These are phyloP conservation scores for Agapanthus africanus DNA, from an alignment of 106 monocot species.

Conservation along the genomic window DNA sequence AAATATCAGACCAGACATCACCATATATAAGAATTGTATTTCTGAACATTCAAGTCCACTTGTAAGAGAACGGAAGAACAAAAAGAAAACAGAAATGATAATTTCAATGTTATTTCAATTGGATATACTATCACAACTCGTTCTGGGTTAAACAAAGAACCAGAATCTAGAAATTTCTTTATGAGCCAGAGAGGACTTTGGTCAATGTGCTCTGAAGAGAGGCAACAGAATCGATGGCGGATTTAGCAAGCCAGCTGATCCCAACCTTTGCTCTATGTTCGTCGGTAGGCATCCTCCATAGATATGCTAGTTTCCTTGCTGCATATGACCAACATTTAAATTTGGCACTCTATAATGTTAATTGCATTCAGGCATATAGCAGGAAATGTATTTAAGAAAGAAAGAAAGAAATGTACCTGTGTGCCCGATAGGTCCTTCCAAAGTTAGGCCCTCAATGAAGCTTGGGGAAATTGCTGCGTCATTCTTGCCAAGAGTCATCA, in stretches of 20 bases:
- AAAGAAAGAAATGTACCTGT: conserved; percentile 35
- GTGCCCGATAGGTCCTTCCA: conserved; percentile 89
- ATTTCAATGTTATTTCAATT: background rate
- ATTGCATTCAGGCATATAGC: background rate
- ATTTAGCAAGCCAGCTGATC: conserved; percentile 82
- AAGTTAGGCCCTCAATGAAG: conserved; percentile 84
- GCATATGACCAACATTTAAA: no score
- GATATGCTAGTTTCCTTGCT: conserved; percentile 83
- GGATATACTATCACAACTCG: background rate
- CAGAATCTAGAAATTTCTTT: conserved; percentile 9
- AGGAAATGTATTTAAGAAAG: background rate
- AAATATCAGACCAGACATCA: no score
- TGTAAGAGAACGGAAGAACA: background rate
- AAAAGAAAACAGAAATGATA: background rate
- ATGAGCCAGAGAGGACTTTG: conserved; percentile 30
- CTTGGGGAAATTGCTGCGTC: conserved; percentile 79
- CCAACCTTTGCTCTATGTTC: conserved; percentile 89
- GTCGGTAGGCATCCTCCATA: conserved; percentile 78
- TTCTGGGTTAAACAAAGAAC: background rate
- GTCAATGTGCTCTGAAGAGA: conserved; percentile 50
- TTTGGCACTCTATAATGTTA: no score
- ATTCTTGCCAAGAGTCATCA: conserved; percentile 89
- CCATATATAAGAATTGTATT: no score
- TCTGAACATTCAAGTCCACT: no score
- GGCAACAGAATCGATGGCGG: conserved; percentile 61